A percentile compares a stretch with the other conserved stretches of the same genome.
Evolutionary conservation across 208 protist genomes (phyloP).

Genomic region (Crithidia acanthocephali): DNA sequence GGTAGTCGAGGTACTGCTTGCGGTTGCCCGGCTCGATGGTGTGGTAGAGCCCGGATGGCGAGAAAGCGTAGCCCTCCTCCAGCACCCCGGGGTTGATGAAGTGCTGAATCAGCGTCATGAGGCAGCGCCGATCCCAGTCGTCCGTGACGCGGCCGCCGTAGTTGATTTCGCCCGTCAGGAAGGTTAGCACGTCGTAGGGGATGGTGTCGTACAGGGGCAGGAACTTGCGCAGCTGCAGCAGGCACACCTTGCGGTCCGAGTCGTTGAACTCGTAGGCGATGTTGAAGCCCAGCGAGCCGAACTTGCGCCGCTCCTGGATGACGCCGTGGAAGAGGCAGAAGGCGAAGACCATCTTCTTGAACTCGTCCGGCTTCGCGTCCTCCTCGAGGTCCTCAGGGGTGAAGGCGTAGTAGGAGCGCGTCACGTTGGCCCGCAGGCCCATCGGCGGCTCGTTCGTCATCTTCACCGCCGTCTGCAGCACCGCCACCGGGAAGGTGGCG

Average conservation of each 20-base stretch:
- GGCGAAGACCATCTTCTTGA: conserved; percentile 94
- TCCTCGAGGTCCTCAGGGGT: conserved; percentile 90
- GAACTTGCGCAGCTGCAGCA: conserved; percentile 94
- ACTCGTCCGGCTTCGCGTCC: conserved; percentile 81
- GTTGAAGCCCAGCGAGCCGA: conserved; percentile 97
- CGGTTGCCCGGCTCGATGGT: conserved; percentile 90
- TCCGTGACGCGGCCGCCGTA: conserved; percentile 98
- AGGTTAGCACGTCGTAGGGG: conserved; percentile 94
- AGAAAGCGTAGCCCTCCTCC: conserved; percentile 89
- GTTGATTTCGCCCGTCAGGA: conserved; percentile 96
- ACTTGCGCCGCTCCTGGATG: conserved; percentile 95
- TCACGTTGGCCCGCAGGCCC: conserved; percentile 96
- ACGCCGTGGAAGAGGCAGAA: conserved; percentile 95
- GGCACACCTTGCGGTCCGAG: conserved; percentile 93
- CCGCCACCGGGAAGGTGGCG: conserved; percentile 96
- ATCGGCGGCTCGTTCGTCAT: conserved; percentile 99
- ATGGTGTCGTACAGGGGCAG: conserved; percentile 91
- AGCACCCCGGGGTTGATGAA: conserved; percentile 93
- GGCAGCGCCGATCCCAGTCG: conserved; percentile 95
- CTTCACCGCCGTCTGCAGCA: conserved; percentile 98
- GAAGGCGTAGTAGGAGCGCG: conserved; percentile 93
- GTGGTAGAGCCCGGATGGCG: conserved; percentile 88
- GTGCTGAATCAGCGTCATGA: conserved; percentile 95
- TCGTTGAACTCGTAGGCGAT: conserved; percentile 98
- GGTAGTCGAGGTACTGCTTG: conserved; percentile 84